Evolutionary conservation across 306 rosid species (phyloP).

Genomic region (Malus orientalis): DNA sequence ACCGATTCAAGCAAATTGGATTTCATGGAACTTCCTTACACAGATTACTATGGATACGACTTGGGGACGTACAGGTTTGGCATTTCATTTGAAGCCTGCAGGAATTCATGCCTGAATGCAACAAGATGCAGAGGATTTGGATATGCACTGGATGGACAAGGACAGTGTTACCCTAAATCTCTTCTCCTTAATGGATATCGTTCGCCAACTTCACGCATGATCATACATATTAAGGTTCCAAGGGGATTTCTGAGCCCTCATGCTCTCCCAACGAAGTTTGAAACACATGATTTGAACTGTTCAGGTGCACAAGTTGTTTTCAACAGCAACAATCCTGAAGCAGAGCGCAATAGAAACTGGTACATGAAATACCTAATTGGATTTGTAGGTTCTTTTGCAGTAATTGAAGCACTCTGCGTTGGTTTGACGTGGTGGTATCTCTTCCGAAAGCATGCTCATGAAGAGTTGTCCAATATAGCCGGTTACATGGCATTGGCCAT

Average conservation of each 20-base stretch:
- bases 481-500: slow-evolving; percentile 20
- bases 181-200: slow-evolving; percentile 20
- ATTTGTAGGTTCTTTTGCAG: slow-evolving; percentile 15
- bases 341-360: background rate
- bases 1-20: background rate
- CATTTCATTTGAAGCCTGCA: slow-evolving; percentile 16
- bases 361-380: slow-evolving; percentile 20
- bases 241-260: background rate
- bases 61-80: background rate
- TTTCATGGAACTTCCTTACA: slow-evolving; percentile 22
- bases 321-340: background rate
- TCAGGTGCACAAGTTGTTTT: background rate
- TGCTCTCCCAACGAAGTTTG: background rate
- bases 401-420: slow-evolving; percentile 16
- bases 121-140: slow-evolving; percentile 24
- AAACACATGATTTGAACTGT: slow-evolving; percentile 15
- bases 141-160: slow-evolving; percentile 20
- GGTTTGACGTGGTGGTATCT: slow-evolving; percentile 22
- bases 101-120: slow-evolving; percentile 9
- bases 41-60: slow-evolving; percentile 31
- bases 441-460: slow-evolving; percentile 17
- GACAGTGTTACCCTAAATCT: slow-evolving; percentile 24
- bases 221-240: slow-evolving; percentile 16
- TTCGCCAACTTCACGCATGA: background rate
- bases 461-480: slow-evolving; percentile 24